phyloP scores from a whole-genome alignment of 345 rosid species.

The Corchorus olitorius region DNA sequence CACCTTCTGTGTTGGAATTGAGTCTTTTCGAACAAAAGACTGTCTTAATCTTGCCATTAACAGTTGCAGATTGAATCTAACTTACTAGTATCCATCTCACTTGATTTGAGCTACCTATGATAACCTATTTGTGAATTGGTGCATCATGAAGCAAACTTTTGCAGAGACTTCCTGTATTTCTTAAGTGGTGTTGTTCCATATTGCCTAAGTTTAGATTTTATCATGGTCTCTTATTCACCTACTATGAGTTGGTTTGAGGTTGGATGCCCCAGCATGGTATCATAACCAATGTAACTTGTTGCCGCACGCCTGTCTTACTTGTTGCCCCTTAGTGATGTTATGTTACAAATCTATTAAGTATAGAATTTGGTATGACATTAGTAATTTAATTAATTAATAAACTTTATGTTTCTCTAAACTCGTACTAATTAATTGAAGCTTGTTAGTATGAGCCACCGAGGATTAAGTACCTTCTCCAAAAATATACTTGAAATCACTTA shows the following conservation, averaged over 20 bases:
- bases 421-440: background rate
- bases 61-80: background rate
- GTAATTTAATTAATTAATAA: background rate
- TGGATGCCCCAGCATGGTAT: background rate
- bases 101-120: background rate
- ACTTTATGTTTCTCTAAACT: background rate
- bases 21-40: background rate
- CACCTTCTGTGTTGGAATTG: background rate
- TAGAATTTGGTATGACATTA: background rate
- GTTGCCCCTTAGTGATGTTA: background rate
- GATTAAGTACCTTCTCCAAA: background rate
- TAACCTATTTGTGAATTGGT: background rate
- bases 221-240: background rate
- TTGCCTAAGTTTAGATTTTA: background rate
- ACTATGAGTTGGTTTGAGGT: background rate
- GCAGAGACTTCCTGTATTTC: conserved; percentile 1
- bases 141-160: background rate
- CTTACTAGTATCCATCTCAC: background rate
- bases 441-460: background rate
- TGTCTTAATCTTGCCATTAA: background rate
- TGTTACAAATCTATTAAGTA: background rate
- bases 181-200: background rate
- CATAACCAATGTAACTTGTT: background rate
- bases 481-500: background rate
- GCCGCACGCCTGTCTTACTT: background rate